phyloP scores from a whole-genome alignment of 345 rosid genomes.

The Citrus mangshanensis region DNA sequence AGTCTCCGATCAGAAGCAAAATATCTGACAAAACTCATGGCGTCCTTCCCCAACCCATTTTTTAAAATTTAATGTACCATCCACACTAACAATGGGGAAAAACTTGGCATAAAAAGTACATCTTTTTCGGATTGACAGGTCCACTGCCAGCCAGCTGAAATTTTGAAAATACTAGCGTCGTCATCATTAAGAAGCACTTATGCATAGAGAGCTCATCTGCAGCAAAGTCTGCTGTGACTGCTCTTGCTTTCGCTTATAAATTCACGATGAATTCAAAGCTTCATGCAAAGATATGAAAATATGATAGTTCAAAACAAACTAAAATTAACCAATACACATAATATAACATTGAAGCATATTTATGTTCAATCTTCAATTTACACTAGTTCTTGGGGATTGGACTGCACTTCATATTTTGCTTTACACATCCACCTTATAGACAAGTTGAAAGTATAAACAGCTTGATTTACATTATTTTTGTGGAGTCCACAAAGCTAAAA shows the following conservation, averaged over 20 bases:
- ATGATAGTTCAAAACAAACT: no score
- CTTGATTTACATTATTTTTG: slow-evolving; percentile 7
- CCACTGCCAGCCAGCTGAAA: background rate
- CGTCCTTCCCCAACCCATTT: background rate
- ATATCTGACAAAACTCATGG: background rate
- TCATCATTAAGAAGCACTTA: background rate
- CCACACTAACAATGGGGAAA: no score
- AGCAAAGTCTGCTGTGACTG: background rate
- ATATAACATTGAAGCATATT: background rate
- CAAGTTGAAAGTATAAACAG: background rate
- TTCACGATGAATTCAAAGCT: no score
- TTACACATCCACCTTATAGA: background rate
- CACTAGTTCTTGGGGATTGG: background rate
- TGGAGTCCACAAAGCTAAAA: slow-evolving; percentile 14
- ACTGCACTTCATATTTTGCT: slow-evolving; percentile 29
- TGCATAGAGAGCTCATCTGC: background rate
- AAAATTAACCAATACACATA: background rate
- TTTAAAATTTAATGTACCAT: no score
- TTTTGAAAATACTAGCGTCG: no score
- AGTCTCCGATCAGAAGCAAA: background rate
- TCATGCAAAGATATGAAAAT: background rate
- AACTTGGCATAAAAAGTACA: background rate
- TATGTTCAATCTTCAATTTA: background rate
- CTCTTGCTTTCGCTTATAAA: background rate
- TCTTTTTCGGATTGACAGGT: background rate